phyloP scores from a whole-genome alignment of 2,329 filamentous ascomycete species.

The Phyllosticta citriasiana region DNA sequence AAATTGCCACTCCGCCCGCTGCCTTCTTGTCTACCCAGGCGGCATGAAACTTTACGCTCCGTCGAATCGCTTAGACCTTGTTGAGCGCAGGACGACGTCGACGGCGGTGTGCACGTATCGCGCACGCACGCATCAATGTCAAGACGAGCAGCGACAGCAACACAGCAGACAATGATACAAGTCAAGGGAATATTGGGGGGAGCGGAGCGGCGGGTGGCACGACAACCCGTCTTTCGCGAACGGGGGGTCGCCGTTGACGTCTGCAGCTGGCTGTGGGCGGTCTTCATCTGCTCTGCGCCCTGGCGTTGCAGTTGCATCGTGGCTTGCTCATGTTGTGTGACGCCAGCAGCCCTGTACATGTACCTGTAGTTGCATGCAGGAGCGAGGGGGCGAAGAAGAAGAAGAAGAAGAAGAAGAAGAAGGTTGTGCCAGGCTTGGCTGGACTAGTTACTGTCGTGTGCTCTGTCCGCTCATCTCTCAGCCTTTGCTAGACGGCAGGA shows the following conservation, averaged over 20 bases:
- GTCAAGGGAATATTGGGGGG: neutral
- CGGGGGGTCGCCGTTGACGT: neutral
- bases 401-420: neutral
- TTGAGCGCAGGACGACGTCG: neutral
- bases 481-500: no score
- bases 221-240: neutral
- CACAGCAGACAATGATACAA: neutral
- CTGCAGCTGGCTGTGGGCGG: neutral
- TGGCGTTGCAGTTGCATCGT: neutral
- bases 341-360: neutral
- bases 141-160: neutral
- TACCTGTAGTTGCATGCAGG: no score
- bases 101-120: neutral
- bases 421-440: neutral
- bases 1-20: no score
- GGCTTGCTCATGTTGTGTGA: neutral
- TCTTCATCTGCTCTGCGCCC: neutral
- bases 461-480: neutral
- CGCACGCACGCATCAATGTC: neutral
- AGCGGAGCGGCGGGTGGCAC: neutral
- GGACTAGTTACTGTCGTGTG: neutral
- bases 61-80: neutral
- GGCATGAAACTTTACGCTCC: no score
- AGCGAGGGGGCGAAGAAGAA: neutral
- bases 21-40: no score